These are phyloP conservation scores for Microbotryum intermedium DNA, from an alignment of 1,284 basidiomycete species.

Conservation along the genomic window DNA sequence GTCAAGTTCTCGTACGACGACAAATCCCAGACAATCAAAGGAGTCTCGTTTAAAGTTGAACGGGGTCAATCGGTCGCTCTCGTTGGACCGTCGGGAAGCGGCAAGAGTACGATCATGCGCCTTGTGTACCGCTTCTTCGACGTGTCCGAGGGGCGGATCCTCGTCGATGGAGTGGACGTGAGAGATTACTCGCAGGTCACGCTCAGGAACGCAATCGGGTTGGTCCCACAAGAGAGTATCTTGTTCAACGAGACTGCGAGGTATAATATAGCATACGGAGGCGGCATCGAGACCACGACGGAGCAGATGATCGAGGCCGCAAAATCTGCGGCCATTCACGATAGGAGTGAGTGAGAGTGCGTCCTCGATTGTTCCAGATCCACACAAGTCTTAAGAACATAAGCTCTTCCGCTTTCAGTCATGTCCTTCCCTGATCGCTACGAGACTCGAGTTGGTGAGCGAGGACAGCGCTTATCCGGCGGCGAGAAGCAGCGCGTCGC, in stretches of 20 bases:
- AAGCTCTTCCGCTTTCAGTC: conserved; percentile 33
- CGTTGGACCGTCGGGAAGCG: conserved; percentile 50
- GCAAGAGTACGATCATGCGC: conserved; percentile 25
- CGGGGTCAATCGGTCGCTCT: conserved; percentile 71
- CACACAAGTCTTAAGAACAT: neutral
- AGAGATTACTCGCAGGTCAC: conserved; percentile 69
- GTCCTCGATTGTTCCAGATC: conserved; percentile 63
- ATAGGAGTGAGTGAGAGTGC: conserved; percentile 49
- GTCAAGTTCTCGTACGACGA: conserved; percentile 69
- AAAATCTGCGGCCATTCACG: conserved; percentile 70
- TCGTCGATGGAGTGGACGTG: conserved; percentile 67
- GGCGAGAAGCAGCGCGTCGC: conserved; percentile 50
- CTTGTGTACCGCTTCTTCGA: conserved; percentile 81
- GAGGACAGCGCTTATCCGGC: conserved; percentile 60
- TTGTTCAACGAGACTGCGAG: conserved; percentile 60
- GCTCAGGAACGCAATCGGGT: conserved; percentile 58
- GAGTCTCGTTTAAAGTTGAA: conserved; percentile 73
- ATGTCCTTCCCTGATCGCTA: conserved; percentile 66
- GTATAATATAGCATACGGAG: conserved; percentile 26
- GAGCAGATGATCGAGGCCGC: conserved; percentile 66
- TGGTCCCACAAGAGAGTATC: conserved; percentile 54
- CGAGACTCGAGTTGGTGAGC: conserved; percentile 68
- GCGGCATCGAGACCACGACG: conserved; percentile 56
- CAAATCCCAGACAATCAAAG: conserved; percentile 59
- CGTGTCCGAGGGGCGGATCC: conserved; percentile 54